Conservation (phyloP, 129 eudicot genomes). For the Rutidosis leptorrhynchoides region DNA sequence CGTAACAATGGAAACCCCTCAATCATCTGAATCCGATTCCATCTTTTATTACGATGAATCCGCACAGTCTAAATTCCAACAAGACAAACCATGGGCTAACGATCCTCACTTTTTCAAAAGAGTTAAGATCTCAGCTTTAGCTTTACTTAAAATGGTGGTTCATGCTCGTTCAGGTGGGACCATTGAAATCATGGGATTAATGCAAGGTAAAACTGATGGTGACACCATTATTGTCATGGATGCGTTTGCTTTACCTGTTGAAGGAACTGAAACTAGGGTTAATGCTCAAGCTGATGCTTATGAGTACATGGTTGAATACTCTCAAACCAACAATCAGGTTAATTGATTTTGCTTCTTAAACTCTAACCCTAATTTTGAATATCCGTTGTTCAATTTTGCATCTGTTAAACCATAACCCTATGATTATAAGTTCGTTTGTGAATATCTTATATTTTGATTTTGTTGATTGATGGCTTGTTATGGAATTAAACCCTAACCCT, state of each 20-base stretch:
- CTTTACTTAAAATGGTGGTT: constrained; percentile 91
- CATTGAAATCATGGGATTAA: constrained; percentile 91
- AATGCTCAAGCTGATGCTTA: constrained; percentile 99
- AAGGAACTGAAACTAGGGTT: constrained; percentile 98
- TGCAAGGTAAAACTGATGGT: constrained; percentile 99
- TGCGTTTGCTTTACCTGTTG: constrained; percentile 95
- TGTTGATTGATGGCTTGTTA: too few species aligned
- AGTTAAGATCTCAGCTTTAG: constrained; percentile 86
- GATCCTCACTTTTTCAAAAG: constrained; percentile 92
- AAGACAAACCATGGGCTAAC: constrained; percentile 78
- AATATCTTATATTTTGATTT: too few species aligned
- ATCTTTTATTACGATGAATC: constrained; percentile 91
- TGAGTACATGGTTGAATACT: constrained; percentile 98
- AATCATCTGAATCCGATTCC: constrained; percentile 51
- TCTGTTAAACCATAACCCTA: constrained; percentile 18
- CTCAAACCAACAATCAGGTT: constrained; percentile 81
- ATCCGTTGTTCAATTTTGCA: constrained; percentile 38
- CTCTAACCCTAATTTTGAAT: constrained; percentile 12
- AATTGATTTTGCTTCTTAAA: neutral
- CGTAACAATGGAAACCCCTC: constrained; percentile 43
- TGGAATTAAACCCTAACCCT: neutral
- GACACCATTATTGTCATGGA: constrained; percentile 93
- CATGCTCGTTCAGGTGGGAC: constrained; percentile 95
- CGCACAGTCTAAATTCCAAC: constrained; percentile 80
- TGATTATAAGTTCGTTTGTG: too few species aligned